Base-by-base conservation (phyloP, 805 yeast genomes). In the Metschnikowia dekortorum region DNA sequence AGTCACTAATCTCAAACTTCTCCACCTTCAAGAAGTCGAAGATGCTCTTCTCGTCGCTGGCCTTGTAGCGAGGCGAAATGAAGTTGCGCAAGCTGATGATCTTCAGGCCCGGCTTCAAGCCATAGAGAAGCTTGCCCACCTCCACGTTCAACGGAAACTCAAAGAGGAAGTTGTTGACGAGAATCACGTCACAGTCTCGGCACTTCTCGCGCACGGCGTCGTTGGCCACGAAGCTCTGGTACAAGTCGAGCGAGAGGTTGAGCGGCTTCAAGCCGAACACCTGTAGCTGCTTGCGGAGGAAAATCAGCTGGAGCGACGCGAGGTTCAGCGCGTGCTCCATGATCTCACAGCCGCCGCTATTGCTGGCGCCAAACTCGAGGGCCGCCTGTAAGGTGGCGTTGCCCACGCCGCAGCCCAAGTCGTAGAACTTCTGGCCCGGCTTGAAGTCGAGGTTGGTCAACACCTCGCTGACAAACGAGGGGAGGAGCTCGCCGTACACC, bases 391-490 rank as follows among this genome's bases (percentile, higher is more conserved):
- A 76, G 0, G 87, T 85, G 51, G 96, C 89, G 62, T 91, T 91
- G 0, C 97, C 97, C 13, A 91, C 97, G 13, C 97, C 97, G 0
- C 96, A 89, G 0, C 97, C 97, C 26, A 91, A 72, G 67, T 91
- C 97, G 54, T 91, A 82, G 60, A 89, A 90, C n/a, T 73, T 78
- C 40, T 80, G 78, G 1, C 66, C 67, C 1, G 80, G 73, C 35
- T 70, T 65, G 45, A 90, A 68, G 1, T 75, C 76, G 45, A 89
- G 84, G 60, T 84, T 86, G 9, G 71, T 65, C 41, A 74, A 57
- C 3, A 87, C 85, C 56, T 76, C 81, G 38, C 89, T 78, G 39
- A 87, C 73, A 57, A 91, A 88, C 5, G 75, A 71, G 0, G 97
- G 97, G 63, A 91, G 73, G 51, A 91, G 70, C 66, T 91, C 97